Conservation (phyloP, 352 stramenopile species). For the Pythium coloratum region DNA sequence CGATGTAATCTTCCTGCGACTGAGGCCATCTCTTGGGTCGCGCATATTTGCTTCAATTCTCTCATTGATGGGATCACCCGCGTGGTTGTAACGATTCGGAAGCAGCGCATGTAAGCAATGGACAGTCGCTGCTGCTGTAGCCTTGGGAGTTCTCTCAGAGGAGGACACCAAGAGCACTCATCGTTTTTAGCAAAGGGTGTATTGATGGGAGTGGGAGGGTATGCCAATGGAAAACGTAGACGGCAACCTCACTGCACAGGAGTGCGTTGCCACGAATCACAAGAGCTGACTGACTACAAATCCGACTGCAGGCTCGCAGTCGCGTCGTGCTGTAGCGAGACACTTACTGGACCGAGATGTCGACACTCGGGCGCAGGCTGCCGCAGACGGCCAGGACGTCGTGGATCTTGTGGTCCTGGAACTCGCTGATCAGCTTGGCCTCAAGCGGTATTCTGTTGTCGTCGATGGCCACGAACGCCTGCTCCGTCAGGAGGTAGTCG, state of each 20-base stretch:
- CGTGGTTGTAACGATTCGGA: no score
- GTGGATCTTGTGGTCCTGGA: slow-evolving; percentile 97
- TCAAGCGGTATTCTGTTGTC: slow-evolving; percentile 89
- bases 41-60: no score
- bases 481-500: slow-evolving; percentile 98
- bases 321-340: not conserved
- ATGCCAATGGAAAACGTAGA: not conserved
- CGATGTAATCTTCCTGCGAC: no score
- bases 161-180: no score
- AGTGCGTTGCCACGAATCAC: slow-evolving; percentile 2
- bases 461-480: slow-evolving; percentile 95
- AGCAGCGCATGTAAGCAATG: no score
- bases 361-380: slow-evolving; percentile 94
- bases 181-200: not conserved
- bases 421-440: slow-evolving; percentile 91
- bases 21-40: no score
- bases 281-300: not conserved
- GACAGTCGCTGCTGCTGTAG: no score
- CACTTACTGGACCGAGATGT: slow-evolving; percentile 90
- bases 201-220: not conserved
- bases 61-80: no score
- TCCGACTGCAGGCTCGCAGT: not conserved
- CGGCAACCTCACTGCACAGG: not conserved
- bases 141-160: no score
- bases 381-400: slow-evolving; percentile 94